Conservation (phyloP, 2,329 filamentous ascomycete species). For the Colletotrichum somersetense region DNA sequence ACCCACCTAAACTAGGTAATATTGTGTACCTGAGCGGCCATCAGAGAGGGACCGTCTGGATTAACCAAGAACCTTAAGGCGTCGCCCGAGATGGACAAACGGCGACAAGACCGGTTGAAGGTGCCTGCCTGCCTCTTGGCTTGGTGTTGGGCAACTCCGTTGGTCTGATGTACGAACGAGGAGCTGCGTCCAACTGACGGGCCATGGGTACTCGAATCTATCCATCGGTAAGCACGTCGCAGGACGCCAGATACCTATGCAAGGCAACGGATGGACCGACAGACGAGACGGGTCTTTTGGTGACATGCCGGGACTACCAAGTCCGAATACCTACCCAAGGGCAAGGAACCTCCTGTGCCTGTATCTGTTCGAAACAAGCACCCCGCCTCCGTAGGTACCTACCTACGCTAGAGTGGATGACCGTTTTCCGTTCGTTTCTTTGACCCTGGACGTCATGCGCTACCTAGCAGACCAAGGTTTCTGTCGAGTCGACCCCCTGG, state of each 20-base stretch:
- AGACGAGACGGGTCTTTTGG: neutral
- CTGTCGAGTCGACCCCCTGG: neutral
- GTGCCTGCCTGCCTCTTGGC: neutral
- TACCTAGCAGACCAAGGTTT: neutral
- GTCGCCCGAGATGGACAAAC: too few species aligned
- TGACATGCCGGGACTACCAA: neutral
- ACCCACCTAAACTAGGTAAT: too few species aligned
- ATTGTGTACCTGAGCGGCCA: too few species aligned
- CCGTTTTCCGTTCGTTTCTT: slow-evolving; percentile 31
- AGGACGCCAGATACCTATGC: neutral
- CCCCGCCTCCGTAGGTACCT: slow-evolving; percentile 17
- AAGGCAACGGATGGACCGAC: neutral
- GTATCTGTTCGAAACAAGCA: slow-evolving; percentile 26
- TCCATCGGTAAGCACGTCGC: neutral
- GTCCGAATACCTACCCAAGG: too few species aligned
- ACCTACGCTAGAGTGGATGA: neutral
- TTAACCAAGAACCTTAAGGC: too few species aligned
- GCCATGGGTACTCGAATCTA: neutral
- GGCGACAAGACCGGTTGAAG: neutral
- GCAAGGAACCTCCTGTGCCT: slow-evolving; percentile 8
- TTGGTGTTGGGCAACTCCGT: too few species aligned
- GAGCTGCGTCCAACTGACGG: neutral
- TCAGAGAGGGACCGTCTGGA: too few species aligned
- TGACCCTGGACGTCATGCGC: slow-evolving; percentile 10
- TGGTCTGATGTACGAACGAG: neutral